Evolutionary conservation across 148 eudicot species (phyloP).

Genomic region (Camellia japonica): DNA sequence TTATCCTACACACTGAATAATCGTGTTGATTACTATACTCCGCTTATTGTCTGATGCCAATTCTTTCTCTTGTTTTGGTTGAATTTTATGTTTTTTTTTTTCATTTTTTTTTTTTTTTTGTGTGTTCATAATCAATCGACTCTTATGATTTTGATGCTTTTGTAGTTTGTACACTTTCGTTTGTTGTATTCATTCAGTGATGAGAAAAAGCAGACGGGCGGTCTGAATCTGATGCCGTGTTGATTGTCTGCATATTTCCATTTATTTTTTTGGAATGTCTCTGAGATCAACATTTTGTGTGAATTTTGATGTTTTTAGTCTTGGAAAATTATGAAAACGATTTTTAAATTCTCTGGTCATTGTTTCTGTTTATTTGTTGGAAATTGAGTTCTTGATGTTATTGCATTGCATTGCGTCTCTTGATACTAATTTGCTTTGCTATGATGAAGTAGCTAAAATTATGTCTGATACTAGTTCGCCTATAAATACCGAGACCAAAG

Average conservation of each 20-base stretch:
- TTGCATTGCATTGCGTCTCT: too few relatives aligned
- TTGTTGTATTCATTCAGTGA: constrained; percentile 16
- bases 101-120: too few relatives aligned
- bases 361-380: background rate
- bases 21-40: constrained; percentile 21
- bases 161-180: background rate
- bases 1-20: constrained; percentile 19
- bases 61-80: background rate
- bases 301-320: background rate
- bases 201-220: constrained; percentile 45
- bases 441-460: background rate
- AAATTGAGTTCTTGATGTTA: background rate
- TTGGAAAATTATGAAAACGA: too few relatives aligned
- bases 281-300: constrained; percentile 12
- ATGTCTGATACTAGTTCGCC: too few relatives aligned
- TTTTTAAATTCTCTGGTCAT: background rate
- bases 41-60: constrained; percentile 32
- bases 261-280: constrained; percentile 17
- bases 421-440: background rate
- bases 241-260: constrained; percentile 31
- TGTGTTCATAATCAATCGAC: background rate
- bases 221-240: constrained; percentile 42
- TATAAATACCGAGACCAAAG: too few relatives aligned
- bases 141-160: too few relatives aligned
- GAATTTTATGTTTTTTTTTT: background rate